Evolutionary conservation across 805 yeast species (phyloP), one percentile per base, ranked within the genome.

Genomic region (Candida broadrunensis): DNA sequence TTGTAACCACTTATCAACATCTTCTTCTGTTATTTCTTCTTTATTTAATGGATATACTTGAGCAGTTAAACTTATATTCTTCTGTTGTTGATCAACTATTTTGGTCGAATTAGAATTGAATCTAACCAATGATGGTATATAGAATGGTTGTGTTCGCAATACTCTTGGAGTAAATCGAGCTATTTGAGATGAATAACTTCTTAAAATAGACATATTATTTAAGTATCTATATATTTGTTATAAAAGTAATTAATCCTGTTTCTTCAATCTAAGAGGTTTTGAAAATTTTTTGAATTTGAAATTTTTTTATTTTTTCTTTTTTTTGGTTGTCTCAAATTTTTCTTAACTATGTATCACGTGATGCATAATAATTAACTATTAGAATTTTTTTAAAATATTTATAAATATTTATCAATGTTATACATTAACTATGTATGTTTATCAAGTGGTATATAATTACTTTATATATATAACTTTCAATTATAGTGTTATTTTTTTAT

Each of bases 1-100:
- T 1, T 40, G 44, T 36, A 75, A 54, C 80, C 80, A 75, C 39
- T 70, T 69, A 43, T 75, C 75, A 21, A 68, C 60, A 44, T 71
- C 73, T 27, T 52, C 38, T 41, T 69, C 75, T 13, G 61, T 54
- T 41, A 70, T 65, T 40, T 49, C 39, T n/a, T 60, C 60, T 48
- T 65, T 63, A 45, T 65, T 54, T 37, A 65, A 47, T 7, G 74
- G 75, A 44, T 47, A 67, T 13, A 70, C 50, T 48, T 66, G 67
- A 4, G 71, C 65, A 25, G 64, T 49, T 40, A 65, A 55, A 37
- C 58, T 35, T 25, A 42, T 18, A 29, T 35, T 17, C 21, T 37
- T 37, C 29, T 36, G 5, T 27, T 20, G 17, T 38, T 32, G 25
- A 24, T 17, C 8, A 29, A 15, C 5, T 12, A n/a, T 24, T 7